A percentile compares a stretch with the other conserved stretches of the same genome.
Conservation (phyloP, 441 rosid species). For the Raphanus hybrid region DNA sequence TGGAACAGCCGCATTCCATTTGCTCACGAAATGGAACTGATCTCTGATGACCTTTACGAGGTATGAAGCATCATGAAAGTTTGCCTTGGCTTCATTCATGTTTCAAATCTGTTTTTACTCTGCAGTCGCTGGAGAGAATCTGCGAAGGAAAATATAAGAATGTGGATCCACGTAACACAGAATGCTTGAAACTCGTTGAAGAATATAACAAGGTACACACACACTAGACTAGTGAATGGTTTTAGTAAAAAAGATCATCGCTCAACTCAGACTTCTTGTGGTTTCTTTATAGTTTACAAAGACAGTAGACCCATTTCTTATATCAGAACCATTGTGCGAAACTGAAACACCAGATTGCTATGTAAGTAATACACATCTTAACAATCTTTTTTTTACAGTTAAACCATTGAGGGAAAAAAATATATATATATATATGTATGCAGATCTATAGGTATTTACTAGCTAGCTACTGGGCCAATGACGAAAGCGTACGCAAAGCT, state of each 20-base stretch:
- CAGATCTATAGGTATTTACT: not conserved
- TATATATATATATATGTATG: not conserved
- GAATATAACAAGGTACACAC: not conserved
- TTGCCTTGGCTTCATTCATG: not conserved
- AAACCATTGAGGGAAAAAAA: not conserved
- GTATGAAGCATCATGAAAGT: not conserved
- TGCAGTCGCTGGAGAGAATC: not conserved
- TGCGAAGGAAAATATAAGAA: not conserved
- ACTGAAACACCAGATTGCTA: constrained; percentile 2
- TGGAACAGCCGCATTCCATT: not conserved
- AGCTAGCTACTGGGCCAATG: not conserved
- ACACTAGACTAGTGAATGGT: not conserved
- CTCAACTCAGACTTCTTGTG: not conserved
- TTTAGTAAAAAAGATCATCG: not conserved
- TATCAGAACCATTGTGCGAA: not conserved
- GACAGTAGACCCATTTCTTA: not conserved
- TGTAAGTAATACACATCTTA: not conserved
- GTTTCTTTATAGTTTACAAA: constrained; percentile 6
- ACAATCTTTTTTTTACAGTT: not conserved
- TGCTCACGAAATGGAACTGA: not conserved
- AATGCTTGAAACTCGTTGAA: not conserved
- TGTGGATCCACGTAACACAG: not conserved
- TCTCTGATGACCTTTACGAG: not conserved
- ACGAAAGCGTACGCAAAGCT: not conserved
- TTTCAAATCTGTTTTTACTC: not conserved